Evolutionary conservation across 192 early-diverging fungal genomes (phyloP), one percentile per base, ranked within the genome.

Genomic region (Gonapodya prolifera): DNA sequence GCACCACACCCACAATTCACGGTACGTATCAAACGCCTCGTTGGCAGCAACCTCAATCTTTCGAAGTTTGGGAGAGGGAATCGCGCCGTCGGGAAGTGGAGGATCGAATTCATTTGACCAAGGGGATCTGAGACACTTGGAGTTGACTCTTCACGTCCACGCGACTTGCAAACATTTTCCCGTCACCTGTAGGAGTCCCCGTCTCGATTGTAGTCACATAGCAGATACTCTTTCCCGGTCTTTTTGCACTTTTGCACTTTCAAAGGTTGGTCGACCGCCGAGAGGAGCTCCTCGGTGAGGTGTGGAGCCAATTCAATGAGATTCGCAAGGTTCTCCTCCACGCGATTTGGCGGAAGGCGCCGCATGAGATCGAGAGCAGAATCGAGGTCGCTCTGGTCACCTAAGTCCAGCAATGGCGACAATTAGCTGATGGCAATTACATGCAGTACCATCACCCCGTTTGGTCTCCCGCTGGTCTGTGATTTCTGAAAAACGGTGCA

Each of bases 41-140:
- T 99, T 99, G 34, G 95, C 94, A 1, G 91, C 83, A 32, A 92
- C 78, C 79, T 99, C 97, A 8, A 99, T 89, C 81, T 93, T 94
- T 34, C 96, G 91, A 78, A 96, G 87, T 35, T 89, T 86, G 17
- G 89, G 76, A 1, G 94, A 92, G 1, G 97, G 96, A 34, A 89
- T 80, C 31, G 85, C 86, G 35, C 91, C 94, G 77, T 97, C 97
- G 29, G 81, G 78, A 80, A 93, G 82, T 33, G 92, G 87, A 61
- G 97, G 97, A 35, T 95, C 92, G 81, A 94, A 99, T 77, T 95
- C 90, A 81, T 96, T 95, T 28, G 94, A 94, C 96, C 96, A 98
- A 45, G 97, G 97, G 18, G 97, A 99, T 79, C 97, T 86, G 74
- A 45, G 30, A 35, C 13, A 69, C 35, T 35, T 30, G 34, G 30